A percentile compares a stretch with the other conserved stretches of the same genome.
phyloP scores from a whole-genome alignment of 2,329 filamentous ascomycete genomes.

The Harringtonia lauricola region DNA sequence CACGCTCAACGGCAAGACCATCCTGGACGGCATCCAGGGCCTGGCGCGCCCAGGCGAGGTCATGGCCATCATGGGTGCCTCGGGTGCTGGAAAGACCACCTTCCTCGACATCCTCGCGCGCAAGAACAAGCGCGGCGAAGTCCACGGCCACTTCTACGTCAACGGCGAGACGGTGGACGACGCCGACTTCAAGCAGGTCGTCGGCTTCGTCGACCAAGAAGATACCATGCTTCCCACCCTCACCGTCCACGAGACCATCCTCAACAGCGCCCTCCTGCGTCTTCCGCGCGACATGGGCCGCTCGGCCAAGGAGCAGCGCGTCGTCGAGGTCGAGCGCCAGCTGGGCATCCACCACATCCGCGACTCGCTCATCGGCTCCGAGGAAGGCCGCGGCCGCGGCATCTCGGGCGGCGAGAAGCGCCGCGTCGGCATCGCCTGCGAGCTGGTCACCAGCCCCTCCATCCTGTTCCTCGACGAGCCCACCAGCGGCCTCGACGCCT shows the following conservation, averaged over 20 bases:
- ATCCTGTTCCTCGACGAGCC: conserved; percentile 96
- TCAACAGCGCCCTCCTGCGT: conserved; percentile 84
- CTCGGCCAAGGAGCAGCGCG: conserved; percentile 78
- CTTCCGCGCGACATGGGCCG: conserved; percentile 87
- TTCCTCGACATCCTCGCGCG: conserved; percentile 92
- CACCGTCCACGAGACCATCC: conserved; percentile 94
- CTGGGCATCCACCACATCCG: conserved; percentile 90
- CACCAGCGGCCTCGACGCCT: conserved; percentile 90
- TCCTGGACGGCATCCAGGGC: conserved; percentile 69
- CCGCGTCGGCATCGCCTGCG: conserved; percentile 92
- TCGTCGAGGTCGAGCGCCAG: conserved; percentile 88
- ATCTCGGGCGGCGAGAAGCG: conserved; percentile 97
- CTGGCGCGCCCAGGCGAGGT: conserved; percentile 92
- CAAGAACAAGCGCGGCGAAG: conserved; percentile 85
- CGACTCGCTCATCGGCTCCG: conserved; percentile 89
- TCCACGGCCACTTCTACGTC: conserved; percentile 75
- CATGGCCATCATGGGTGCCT: conserved; percentile 96
- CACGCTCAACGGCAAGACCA: conserved; percentile 74
- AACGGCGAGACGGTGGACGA: conserved; percentile 87
- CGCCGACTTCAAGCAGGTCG: conserved; percentile 76
- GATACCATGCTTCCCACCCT: conserved; percentile 93
- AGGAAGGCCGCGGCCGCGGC: conserved; percentile 85
- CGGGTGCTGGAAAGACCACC: conserved; percentile 92
- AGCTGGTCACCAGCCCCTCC: conserved; percentile 92
- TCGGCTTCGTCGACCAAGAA: conserved; percentile 96